Evolutionary conservation across 2,329 filamentous ascomycete species (phyloP), one percentile per base, ranked within the genome.

Genomic region (Sporothrix inflata): DNA sequence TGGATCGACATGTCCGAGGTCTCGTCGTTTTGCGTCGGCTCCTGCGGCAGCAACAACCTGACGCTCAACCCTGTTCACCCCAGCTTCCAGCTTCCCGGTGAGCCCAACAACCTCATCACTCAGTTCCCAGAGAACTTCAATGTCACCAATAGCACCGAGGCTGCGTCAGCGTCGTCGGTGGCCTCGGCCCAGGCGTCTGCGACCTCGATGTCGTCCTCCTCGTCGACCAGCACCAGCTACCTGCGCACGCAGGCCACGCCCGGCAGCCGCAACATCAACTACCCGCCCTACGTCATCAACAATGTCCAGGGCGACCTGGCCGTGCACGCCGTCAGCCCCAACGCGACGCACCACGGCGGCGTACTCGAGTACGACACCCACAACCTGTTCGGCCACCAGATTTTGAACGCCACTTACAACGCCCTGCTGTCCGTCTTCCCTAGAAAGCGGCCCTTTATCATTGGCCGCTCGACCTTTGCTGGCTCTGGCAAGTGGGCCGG

Each of bases 381-480:
- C 84, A 96, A 93, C 77, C 82, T 96, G 0, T 95, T 86, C 77
- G 92, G 92, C 0, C 86, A 92, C 77, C 89, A 91, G 79, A 92
- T 94, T 75, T 84, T 94, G 72, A 91, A 92, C 73, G 91, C 92
- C 11, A 96, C 93, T 0, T 93, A 94, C 78, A 83, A 91, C 63
- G 92, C 89, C 72, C 87, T 96, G 42, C 82, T 90, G 3, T 79
- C 84, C 1, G 84, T 92, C 21, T 88, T 89, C 73, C 89, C 91
- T 0, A 84, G 82, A 16, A 92, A 92, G 79, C 89, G 94, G 0
- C 94, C 94, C 0, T 93, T 97, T 81, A 92, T 97, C 78, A 87
- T 97, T 77, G 92, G 91, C 0, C 90, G 94, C 19, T 93, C 91
- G 51, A 96, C 93, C 0, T 96, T 95, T 77, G 86, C 92, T 11